Percentiles rank a stretch among this genome's conserved stretches.
Conservation (phyloP, 768 basidiomycete species). For the Suillus bovinus region DNA sequence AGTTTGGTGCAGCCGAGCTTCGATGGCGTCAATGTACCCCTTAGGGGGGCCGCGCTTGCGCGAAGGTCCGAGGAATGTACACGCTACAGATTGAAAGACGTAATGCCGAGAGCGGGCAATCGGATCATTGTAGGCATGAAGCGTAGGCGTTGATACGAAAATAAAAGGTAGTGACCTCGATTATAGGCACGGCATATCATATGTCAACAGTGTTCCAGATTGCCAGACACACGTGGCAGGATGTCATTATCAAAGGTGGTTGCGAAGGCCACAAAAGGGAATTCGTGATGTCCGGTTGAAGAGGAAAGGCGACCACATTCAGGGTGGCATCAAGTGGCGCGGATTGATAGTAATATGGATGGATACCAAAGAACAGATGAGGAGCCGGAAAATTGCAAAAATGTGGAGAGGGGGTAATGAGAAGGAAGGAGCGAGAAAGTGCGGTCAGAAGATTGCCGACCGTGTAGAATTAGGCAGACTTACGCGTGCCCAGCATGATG, state of each 20-base stretch:
- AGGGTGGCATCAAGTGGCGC: slow-evolving; percentile 4
- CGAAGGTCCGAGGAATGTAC: slow-evolving; percentile 78
- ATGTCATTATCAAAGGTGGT: background rate
- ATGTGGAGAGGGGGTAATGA: slow-evolving; percentile 1
- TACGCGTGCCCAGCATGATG: slow-evolving; percentile 69
- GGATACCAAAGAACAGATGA: background rate
- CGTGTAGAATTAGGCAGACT: slow-evolving; percentile 23
- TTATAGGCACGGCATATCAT: background rate
- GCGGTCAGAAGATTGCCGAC: slow-evolving; percentile 15
- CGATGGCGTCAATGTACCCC: slow-evolving; percentile 94
- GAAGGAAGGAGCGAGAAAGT: slow-evolving; percentile 5
- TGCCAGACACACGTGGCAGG: background rate
- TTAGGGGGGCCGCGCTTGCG: slow-evolving; percentile 88
- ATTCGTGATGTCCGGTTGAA: background rate
- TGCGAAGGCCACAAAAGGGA: slow-evolving; percentile 8
- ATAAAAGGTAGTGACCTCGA: background rate
- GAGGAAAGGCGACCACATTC: background rate
- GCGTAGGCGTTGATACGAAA: background rate
- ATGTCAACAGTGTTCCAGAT: background rate
- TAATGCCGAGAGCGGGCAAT: background rate
- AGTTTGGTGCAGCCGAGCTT: slow-evolving; percentile 87
- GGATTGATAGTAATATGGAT: background rate
- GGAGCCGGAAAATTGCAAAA: slow-evolving; percentile 4
- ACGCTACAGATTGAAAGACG: slow-evolving; percentile 52
- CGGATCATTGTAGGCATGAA: background rate